Evolutionary conservation across 2,329 filamentous ascomycete genomes (phyloP).

Genomic region (Stenocarpella maydis): DNA sequence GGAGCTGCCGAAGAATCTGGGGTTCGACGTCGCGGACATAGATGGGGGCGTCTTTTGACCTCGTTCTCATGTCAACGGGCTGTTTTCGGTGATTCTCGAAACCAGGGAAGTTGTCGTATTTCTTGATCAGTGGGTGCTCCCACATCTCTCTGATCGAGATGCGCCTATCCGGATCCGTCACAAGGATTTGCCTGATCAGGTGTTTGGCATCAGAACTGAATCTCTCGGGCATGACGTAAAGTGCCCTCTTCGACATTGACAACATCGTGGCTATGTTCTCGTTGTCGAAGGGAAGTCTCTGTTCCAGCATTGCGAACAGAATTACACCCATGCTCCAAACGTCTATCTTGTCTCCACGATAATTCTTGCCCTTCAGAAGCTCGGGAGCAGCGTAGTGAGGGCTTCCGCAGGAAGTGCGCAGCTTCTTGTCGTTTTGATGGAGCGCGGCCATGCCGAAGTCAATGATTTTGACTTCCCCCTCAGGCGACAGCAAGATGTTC

Average conservation of each 20-base stretch:
- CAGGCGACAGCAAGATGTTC: constrained; percentile 85
- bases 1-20: constrained; percentile 84
- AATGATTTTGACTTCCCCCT: constrained; percentile 86
- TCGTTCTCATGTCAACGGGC: constrained; percentile 66
- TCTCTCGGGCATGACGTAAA: constrained; percentile 67
- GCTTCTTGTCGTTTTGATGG: constrained; percentile 77
- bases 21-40: constrained; percentile 75
- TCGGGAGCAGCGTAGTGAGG: constrained; percentile 97
- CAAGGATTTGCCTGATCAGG: constrained; percentile 80
- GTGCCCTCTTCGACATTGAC: constrained; percentile 64
- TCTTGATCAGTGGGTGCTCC: constrained; percentile 84
- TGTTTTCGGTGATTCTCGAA: constrained; percentile 64
- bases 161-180: constrained; percentile 78
- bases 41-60: constrained; percentile 65
- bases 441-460: constrained; percentile 98
- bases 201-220: constrained; percentile 77
- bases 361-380: constrained; percentile 78
- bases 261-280: constrained; percentile 65
- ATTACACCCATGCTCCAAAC: constrained; percentile 96
- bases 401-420: constrained; percentile 92
- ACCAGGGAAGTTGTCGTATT: constrained; percentile 80
- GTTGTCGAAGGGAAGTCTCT: constrained; percentile 83
- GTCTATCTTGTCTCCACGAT: constrained; percentile 86
- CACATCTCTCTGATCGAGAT: constrained; percentile 85
- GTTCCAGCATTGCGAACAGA: constrained; percentile 86